Evolutionary conservation across 2,329 filamentous ascomycete genomes (phyloP).

Genomic region (Trichoderma atrobrunneum): DNA sequence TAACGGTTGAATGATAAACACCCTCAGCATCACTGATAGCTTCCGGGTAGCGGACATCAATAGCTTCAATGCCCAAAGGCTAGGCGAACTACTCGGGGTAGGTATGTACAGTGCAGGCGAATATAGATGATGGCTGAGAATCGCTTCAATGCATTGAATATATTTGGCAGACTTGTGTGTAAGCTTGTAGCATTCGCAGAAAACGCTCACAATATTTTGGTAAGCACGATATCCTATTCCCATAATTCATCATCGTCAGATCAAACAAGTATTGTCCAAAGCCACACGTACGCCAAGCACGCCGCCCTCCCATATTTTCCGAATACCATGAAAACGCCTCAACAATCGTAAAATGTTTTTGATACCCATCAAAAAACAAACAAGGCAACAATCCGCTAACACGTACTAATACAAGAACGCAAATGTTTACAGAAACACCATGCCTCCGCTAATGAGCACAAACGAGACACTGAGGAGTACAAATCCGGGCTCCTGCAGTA

Average conservation of each 20-base stretch:
- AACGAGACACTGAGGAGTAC: constrained; percentile 27
- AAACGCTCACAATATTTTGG: background rate
- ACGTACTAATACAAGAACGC: background rate
- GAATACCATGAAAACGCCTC: background rate
- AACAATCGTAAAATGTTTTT: background rate
- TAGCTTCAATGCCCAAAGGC: background rate
- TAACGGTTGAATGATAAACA: background rate
- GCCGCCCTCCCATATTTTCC: background rate
- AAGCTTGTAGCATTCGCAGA: background rate
- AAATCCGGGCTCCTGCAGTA: constrained; percentile 24
- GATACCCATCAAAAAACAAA: background rate
- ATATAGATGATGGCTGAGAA: background rate
- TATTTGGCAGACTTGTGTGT: background rate
- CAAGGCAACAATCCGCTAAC: background rate
- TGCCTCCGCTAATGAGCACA: constrained; percentile 27
- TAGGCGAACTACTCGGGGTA: background rate
- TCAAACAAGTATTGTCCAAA: background rate
- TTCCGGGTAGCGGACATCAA: background rate
- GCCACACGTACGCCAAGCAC: background rate
- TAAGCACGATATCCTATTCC: background rate
- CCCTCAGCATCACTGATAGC: background rate
- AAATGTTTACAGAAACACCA: constrained; percentile 23
- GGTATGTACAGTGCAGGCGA: background rate
- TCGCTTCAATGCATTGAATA: background rate
- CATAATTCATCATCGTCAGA: background rate